Conservation (phyloP, 495 filamentous ascomycete species). For the Xylaria cubensis region DNA sequence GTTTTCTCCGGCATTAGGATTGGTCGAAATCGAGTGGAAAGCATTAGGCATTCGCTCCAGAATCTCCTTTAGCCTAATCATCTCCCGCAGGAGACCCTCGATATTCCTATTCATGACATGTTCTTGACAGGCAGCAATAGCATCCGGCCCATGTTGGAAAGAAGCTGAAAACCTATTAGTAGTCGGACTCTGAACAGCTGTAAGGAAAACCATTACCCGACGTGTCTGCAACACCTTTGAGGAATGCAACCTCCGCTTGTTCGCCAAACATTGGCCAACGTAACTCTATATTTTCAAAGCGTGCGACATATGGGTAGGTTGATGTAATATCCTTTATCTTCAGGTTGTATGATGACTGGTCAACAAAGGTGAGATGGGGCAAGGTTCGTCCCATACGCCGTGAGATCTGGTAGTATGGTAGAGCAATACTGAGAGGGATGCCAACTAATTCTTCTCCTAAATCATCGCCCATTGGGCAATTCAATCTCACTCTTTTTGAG, state of each 20-base stretch:
- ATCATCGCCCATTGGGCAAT: conserved; percentile 56
- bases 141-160: conserved; percentile 52
- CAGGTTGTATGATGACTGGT: conserved; percentile 59
- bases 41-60: conserved; percentile 58
- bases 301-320: conserved; percentile 53
- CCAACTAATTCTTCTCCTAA: conserved; percentile 56
- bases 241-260: conserved; percentile 56
- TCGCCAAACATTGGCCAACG: conserved; percentile 61
- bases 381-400: conserved; percentile 54
- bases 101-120: conserved; percentile 57
- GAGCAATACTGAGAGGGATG: conserved; percentile 54
- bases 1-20: conserved; percentile 56
- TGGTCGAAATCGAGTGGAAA: conserved; percentile 59
- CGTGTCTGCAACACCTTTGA: conserved; percentile 51
- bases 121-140: conserved; percentile 58
- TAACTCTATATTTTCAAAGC: conserved; percentile 59
- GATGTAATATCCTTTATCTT: conserved; percentile 55
- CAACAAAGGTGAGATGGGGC: conserved; percentile 58
- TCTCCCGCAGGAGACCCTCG: conserved; percentile 54
- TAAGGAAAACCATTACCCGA: conserved; percentile 35
- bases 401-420: conserved; percentile 56
- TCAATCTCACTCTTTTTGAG: conserved; percentile 42
- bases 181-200: conserved; percentile 5
- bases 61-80: conserved; percentile 57
- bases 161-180: conserved; percentile 40